Base-by-base conservation (phyloP, 2,329 filamentous ascomycete species). In the Exophiala bonariae region DNA sequence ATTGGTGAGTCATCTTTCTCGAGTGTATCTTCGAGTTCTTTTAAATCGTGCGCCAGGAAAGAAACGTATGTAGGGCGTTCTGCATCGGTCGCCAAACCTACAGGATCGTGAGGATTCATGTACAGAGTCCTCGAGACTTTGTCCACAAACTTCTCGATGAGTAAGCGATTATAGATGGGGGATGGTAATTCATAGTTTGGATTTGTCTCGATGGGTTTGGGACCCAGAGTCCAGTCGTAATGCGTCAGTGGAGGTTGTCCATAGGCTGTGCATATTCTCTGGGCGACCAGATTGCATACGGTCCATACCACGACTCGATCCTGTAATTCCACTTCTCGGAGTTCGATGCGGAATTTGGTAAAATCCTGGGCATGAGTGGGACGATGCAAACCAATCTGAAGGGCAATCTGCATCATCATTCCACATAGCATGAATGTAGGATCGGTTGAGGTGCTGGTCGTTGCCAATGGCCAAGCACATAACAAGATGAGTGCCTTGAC, bases 271-370 rank as follows among this genome's bases (percentile, higher is more conserved):
- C 80, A 80, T 48, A 85, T 80, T 41, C 80, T 79, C 58, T 86
- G 82, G 14, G 82, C 81, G 40, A 85, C 81, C 53, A 84, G 79
- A 59, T 86, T 86, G 65, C 82, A 84, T 19, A 82, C 76, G 2
- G 80, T 81, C 83, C 83, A 86, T 2, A 83, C 86, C 54, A 80
- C 75, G 28, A 85, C 73, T 35, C 83, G 76, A 61, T 86, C 83
- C 40, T 76, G 75, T 49, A 85, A 72, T 53, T 85, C 82, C 54
- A 82, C 81, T 44, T 82, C 79, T 39, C 78, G 73, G 16, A 85
- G 64, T 42, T 82, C 69, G 17, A 75, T 66, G 7, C 71, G 66
- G 50, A 75, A 76, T 44, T 75, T 76, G 55, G 67, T 72, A 49
- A 76, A 76, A 56, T 76, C 73, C 52, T 84, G 80, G 3, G 80